These are phyloP conservation scores for Naganishia friedmannii DNA, from an alignment of 768 basidiomycete species.

Conservation along the genomic window DNA sequence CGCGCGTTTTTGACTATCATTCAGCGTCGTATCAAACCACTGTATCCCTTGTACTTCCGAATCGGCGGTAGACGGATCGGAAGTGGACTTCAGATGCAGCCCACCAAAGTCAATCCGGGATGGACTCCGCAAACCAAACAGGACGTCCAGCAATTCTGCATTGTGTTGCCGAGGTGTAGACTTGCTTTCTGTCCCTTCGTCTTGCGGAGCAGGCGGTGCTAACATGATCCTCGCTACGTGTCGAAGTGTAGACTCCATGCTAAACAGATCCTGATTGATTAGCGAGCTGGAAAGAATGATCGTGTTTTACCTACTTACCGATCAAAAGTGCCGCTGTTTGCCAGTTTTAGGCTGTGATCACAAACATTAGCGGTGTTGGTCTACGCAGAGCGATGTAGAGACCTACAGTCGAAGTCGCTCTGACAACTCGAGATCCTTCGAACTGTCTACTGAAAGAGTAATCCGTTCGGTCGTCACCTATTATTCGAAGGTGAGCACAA, in stretches of 20 bases:
- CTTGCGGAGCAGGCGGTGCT: neutral
- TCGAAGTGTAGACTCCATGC: constrained; percentile 82
- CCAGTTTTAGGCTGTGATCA: constrained; percentile 65
- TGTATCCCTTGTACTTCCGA: constrained; percentile 47
- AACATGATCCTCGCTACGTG: constrained; percentile 60
- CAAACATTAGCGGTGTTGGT: constrained; percentile 2
- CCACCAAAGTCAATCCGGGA: constrained; percentile 23
- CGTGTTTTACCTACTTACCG: constrained; percentile 50
- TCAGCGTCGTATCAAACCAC: constrained; percentile 75
- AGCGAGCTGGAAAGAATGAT: neutral
- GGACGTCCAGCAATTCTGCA: constrained; percentile 63
- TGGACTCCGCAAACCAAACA: constrained; percentile 63
- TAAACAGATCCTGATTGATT: constrained; percentile 42
- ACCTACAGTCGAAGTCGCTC: constrained; percentile 70
- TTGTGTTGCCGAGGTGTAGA: constrained; percentile 50
- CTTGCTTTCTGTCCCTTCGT: neutral
- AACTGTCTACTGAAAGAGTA: constrained; percentile 65
- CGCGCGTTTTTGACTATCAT: constrained; percentile 78
- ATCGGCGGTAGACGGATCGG: constrained; percentile 52
- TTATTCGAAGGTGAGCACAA: neutral
- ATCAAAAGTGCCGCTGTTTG: constrained; percentile 88
- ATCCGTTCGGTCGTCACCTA: constrained; percentile 72
- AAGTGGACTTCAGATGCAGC: neutral
- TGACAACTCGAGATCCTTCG: constrained; percentile 71
- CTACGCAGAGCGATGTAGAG: neutral